Evolutionary conservation across 1,284 basidiomycete genomes (phyloP).

Genomic region (Acaromyces ingoldii): DNA sequence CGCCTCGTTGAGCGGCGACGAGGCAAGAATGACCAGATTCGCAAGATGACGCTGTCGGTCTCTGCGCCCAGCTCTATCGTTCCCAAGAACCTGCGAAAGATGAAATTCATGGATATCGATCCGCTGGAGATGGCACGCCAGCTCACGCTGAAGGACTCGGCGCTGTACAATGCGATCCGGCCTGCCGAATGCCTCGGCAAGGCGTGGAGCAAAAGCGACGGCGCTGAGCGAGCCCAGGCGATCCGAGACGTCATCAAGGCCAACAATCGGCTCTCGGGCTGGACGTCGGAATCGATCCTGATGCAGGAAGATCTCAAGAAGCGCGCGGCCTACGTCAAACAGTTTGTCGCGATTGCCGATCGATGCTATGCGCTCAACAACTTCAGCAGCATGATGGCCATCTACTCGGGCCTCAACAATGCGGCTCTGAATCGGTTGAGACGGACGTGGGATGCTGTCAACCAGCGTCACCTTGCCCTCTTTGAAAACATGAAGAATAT

Average conservation of each 20-base stretch:
- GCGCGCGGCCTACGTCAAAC: conserved; percentile 75
- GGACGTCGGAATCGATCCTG: conserved; percentile 88
- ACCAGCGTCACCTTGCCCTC: conserved; percentile 56
- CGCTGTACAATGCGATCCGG: conserved; percentile 79
- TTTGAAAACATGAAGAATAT: conserved; percentile 70
- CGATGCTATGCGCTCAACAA: conserved; percentile 85
- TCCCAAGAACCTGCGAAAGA: conserved; percentile 68
- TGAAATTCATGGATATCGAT: conserved; percentile 82
- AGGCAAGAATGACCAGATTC: conserved; percentile 36
- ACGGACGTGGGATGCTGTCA: conserved; percentile 89
- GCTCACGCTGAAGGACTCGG: conserved; percentile 85
- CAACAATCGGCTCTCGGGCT: conserved; percentile 80
- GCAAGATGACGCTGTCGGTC: conserved; percentile 42
- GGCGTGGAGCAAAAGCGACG: conserved; percentile 49
- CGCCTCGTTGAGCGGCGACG: conserved; percentile 50
- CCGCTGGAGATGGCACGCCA: conserved; percentile 87
- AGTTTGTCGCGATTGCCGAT: conserved; percentile 88
- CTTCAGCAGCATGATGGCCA: conserved; percentile 91
- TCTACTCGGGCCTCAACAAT: conserved; percentile 89
- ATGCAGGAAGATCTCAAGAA: conserved; percentile 78
- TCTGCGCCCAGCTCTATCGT: conserved; percentile 61
- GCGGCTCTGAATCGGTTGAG: conserved; percentile 87
- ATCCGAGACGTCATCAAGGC: conserved; percentile 87
- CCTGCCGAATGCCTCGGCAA: conserved; percentile 79
- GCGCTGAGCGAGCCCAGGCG: conserved; percentile 58